phyloP scores from a whole-genome alignment of 192 early-diverging fungal species.

The Podila epigama region DNA sequence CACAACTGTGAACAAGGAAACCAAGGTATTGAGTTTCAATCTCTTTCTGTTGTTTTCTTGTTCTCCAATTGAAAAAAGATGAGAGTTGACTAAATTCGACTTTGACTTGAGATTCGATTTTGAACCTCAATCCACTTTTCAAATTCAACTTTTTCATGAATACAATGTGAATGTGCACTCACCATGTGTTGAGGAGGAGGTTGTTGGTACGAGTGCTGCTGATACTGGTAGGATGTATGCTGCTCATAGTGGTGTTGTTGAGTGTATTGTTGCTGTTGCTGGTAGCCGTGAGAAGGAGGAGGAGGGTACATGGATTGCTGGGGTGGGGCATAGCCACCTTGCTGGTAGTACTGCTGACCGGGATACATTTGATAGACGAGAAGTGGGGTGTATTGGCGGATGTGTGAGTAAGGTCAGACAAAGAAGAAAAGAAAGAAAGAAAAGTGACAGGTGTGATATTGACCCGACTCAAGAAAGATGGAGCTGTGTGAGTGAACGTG shows the following conservation, averaged over 20 bases:
- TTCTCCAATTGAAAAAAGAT: background rate
- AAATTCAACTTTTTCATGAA: background rate
- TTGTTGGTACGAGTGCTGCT: background rate
- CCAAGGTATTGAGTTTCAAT: too few relatives aligned
- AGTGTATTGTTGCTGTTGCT: constrained; percentile 2
- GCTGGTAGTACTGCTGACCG: constrained; percentile 14
- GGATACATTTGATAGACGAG: background rate
- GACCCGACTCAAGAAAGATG: too few relatives aligned
- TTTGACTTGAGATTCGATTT: constrained; percentile 5
- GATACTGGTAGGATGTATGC: background rate
- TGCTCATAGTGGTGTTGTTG: constrained; percentile 5
- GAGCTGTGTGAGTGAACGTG: too few relatives aligned
- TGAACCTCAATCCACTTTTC: background rate
- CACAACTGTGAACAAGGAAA: background rate
- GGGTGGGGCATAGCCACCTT: constrained; percentile 7
- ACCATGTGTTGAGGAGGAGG: constrained; percentile 25
- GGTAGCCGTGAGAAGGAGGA: background rate
- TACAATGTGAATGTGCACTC: constrained; percentile 7
- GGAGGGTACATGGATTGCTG: constrained; percentile 12
- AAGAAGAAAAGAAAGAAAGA: background rate
- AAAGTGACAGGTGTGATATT: background rate
- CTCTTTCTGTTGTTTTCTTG: background rate
- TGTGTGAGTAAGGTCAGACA: background rate
- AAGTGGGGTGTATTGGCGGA: background rate
- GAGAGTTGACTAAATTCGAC: too few relatives aligned